Conservation (phyloP, 306 rosid genomes). For the Trifolium repens region DNA sequence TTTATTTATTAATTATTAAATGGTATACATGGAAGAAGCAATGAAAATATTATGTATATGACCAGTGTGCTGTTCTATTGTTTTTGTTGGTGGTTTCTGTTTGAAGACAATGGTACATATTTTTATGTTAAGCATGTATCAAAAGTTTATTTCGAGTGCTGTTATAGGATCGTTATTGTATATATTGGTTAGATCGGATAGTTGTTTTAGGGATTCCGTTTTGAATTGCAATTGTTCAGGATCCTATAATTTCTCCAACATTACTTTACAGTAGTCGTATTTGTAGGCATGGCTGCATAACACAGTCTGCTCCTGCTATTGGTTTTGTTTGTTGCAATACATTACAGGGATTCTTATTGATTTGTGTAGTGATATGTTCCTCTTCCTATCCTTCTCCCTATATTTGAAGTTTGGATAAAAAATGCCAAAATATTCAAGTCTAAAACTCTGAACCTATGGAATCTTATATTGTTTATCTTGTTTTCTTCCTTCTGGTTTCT, state of each 20-base stretch:
- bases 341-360: neutral
- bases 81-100: conserved; percentile 2
- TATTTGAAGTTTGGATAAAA: conserved; percentile 28
- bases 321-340: neutral
- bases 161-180: too few relatives aligned
- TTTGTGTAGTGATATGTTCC: conserved; percentile 8
- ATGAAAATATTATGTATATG: neutral
- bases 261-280: neutral
- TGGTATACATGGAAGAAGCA: neutral
- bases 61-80: neutral
- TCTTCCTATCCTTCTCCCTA: neutral
- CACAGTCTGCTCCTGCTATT: neutral
- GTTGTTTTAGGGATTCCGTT: conserved; percentile 27
- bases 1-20: conserved; percentile 16
- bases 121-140: conserved; percentile 1
- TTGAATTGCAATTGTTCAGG: conserved; percentile 4
- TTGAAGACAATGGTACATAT: conserved; percentile 2
- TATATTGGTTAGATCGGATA: neutral
- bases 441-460: conserved; percentile 4
- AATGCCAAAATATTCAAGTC: neutral
- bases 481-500: conserved; percentile 26
- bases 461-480: conserved; percentile 22
- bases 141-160: too few relatives aligned
- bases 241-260: neutral
- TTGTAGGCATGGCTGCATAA: neutral